Percentiles rank a stretch among this genome's conserved stretches.
Conservation (phyloP, 129 eudicot species). For the Cynara cardunculus region DNA sequence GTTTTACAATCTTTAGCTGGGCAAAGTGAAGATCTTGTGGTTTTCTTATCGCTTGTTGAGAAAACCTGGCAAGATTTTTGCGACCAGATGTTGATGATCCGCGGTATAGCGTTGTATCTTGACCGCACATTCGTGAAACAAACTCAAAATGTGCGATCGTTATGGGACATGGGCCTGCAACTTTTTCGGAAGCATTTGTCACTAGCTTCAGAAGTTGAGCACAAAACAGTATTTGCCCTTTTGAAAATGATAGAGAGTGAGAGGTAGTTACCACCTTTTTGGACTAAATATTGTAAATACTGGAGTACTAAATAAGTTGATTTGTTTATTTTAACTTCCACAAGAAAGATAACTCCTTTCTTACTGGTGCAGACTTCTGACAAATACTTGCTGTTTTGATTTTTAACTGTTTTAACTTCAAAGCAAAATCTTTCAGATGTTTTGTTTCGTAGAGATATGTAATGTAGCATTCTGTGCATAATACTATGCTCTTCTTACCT, state of each 20-base stretch:
- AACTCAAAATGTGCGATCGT: constrained; percentile 60
- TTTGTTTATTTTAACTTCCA: background rate
- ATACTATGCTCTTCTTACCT: background rate
- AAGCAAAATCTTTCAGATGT: background rate
- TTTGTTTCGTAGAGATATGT: background rate
- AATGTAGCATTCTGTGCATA: background rate
- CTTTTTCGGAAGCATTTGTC: constrained; percentile 84
- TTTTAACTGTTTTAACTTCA: background rate
- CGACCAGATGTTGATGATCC: constrained; percentile 93
- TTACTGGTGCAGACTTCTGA: background rate
- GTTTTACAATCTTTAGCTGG: constrained; percentile 69
- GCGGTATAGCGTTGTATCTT: constrained; percentile 86
- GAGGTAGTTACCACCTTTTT: constrained; percentile 41
- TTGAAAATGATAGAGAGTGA: constrained; percentile 83
- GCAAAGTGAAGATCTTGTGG: constrained; percentile 80
- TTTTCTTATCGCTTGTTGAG: constrained; percentile 76
- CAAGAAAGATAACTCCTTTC: background rate
- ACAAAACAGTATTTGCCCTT: constrained; percentile 87
- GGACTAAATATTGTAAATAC: background rate
- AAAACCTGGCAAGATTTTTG: constrained; percentile 93
- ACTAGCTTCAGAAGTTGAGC: constrained; percentile 80
- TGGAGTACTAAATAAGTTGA: background rate
- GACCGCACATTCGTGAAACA: constrained; percentile 91
- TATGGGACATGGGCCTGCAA: constrained; percentile 98
- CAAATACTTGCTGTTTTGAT: background rate